Evolutionary conservation across 805 yeast species (phyloP), one percentile per base, ranked within the genome.

Genomic region (Candida andamanensis): DNA sequence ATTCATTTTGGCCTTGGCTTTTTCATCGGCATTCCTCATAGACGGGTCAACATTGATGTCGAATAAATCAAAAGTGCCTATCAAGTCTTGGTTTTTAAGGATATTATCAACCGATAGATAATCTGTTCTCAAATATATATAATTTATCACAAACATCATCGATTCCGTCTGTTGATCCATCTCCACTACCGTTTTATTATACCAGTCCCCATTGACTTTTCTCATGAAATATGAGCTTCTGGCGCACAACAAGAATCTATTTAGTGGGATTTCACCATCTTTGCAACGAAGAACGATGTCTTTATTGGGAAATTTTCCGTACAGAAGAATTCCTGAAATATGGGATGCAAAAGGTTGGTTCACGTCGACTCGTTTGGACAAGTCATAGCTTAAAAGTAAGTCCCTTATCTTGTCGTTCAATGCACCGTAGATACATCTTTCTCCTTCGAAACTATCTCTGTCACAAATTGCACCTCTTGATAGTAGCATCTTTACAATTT

Each of bases 371-470:
- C 78, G 74, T 45, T 79, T 83, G 5, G 84, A 72, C 26, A 82
- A 71, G 49, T 81, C 87, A 48, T 66, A 78, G 24, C 73, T 63
- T 13, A 78, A 47, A 31, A 84, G 54, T 14, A 80, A 50, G 24
- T 71, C 68, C 28, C 87, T 55, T 17, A 84, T 84, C 4, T 61
- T 52, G 47, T 81, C 86, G 12, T 71, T 84, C 35, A 84, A 55
- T 0, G 94, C 92, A 2, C 89, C 92, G 47, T 84, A 82, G 2
- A 83, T 66, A 42, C 90, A 82, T 26, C 67, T 65, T 9, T 80
- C 85, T 2, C 94, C 92, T 51, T 82, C 84, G 47, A 77, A 77
- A n/a, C 87, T 78, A 49, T 83, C 90, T 46, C 85, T 67, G 52
- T 81, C 89, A 52, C 90, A 82, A 6, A 76, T 66, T 0, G 92